A percentile compares a stretch with the other conserved stretches of the same genome.
Conservation (phyloP, 1,139 yeast genomes). For the Saccharomyces pastorianus region DNA sequence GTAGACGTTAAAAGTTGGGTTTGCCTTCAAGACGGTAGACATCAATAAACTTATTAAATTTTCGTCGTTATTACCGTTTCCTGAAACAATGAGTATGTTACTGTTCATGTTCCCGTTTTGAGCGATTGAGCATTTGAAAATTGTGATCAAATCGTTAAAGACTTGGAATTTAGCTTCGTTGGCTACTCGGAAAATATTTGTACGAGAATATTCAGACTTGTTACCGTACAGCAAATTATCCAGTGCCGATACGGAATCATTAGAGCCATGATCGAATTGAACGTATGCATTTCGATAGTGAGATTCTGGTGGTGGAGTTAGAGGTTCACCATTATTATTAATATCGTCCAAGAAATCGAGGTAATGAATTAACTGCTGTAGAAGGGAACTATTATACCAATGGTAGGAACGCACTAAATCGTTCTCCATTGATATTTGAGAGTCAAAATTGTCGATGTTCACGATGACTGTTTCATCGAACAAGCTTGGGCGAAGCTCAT, state of each 20-base stretch:
- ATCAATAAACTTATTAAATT: conserved; percentile 22
- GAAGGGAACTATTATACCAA: conserved; percentile 11
- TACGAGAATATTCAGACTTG: conserved; percentile 10
- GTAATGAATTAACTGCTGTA: conserved; percentile 4
- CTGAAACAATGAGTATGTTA: conserved; percentile 23
- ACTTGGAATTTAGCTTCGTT: conserved; percentile 18
- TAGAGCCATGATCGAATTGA: conserved; percentile 1
- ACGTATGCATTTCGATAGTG: conserved; percentile 2
- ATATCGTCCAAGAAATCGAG: not conserved
- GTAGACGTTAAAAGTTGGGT: conserved; percentile 16
- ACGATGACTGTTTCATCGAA: conserved; percentile 18
- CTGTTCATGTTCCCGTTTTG: conserved; percentile 9
- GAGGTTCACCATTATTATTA: not conserved
- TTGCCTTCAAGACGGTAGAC: conserved; percentile 22
- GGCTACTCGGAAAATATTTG: conserved; percentile 17
- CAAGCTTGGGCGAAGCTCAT: conserved; percentile 17
- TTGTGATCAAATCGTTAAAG: conserved; percentile 26
- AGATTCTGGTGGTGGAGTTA: not conserved
- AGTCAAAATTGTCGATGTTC: conserved; percentile 17
- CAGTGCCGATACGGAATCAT: conserved; percentile 9
- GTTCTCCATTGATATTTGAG: conserved; percentile 11
- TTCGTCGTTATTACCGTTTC: conserved; percentile 24
- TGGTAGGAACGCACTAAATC: conserved; percentile 7
- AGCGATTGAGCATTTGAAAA: conserved; percentile 14
- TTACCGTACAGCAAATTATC: conserved; percentile 10